Base-by-base conservation (phyloP, 2,329 filamentous ascomycete genomes). In the Neurospora sp. region DNA sequence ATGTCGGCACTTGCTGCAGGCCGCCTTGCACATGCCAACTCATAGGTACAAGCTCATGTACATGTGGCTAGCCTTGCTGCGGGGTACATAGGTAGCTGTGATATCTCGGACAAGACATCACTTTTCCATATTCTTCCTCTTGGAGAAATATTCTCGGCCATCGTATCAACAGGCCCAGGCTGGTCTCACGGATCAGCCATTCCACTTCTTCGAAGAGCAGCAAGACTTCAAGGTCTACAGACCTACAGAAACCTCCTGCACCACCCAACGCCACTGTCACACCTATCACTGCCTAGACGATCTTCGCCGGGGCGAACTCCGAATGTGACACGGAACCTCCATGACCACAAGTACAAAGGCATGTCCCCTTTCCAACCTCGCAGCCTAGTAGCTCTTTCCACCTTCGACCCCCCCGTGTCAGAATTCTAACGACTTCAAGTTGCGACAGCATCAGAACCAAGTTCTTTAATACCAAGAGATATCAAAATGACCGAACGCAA, bases 321-420 rank as follows among this genome's bases (percentile, higher is more conserved):
- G 70, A 69, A 74, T 74, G 69, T 66, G 71, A 71, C 73, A 68
- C 73, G 70, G 71, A 70, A 74, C 71, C 72, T 69, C n/a, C 66
- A 40, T 68, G 19, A 43, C 69, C 69, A 68, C 67, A 72, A 70
- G 66, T 72, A 70, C 67, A 62, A 62, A 33, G 15, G 28, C 15
- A 33, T n/a, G 15, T 62, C 15, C 52, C 0, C 6, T 28, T 62
- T 3, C 8, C 28, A 10, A 1, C 12, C 23, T 8, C 8, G 15
- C 52, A 62, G 1, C 12, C 33, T 3, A 62, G 2, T 3, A 62
- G 2, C 23, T 28, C 52, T 62, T 57, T 28, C 8, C 12, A 17
- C 12, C 17, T 33, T 12, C 23, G 1, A 33, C 1, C 1, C 12
- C 12, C 23, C 28, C 12, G 33, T 17, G 10, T 33, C 5, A n/a